phyloP scores from a whole-genome alignment of 179 eudicot species.

The Pouteria campechiana region DNA sequence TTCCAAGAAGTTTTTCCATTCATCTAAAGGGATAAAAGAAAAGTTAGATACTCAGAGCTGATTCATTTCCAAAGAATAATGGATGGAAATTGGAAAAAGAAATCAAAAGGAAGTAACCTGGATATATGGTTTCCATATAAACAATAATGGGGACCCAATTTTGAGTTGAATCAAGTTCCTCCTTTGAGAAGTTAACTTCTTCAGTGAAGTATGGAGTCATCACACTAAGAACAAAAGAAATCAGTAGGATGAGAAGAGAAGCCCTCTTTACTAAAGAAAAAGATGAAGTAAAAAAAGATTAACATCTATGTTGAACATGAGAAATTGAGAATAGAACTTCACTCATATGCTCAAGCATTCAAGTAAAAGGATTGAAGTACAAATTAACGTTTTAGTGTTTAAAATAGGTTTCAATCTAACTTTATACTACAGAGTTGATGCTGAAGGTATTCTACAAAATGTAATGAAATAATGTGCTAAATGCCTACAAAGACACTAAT shows the following conservation, averaged over 20 bases:
- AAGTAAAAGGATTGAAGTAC: too few relatives aligned
- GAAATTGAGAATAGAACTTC: too few relatives aligned
- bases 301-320: conserved; percentile 2
- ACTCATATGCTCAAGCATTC: too few relatives aligned
- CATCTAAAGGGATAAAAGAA: conserved; percentile 30
- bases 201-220: conserved; percentile 85
- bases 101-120: conserved; percentile 36
- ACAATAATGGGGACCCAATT: conserved; percentile 71
- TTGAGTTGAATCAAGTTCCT: conserved; percentile 69
- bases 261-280: too few relatives aligned
- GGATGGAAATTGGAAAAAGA: background rate
- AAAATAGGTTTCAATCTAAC: too few relatives aligned
- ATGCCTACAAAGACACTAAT: too few relatives aligned
- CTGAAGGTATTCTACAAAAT: too few relatives aligned
- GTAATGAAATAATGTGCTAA: too few relatives aligned
- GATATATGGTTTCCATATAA: conserved; percentile 88
- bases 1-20: conserved; percentile 88
- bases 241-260: background rate
- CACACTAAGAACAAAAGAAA: conserved; percentile 43
- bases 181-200: conserved; percentile 71
- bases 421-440: too few relatives aligned
- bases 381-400: too few relatives aligned
- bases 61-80: too few relatives aligned
- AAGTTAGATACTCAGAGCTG: conserved; percentile 4
- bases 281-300: too few relatives aligned